Base-by-base conservation (phyloP, 2,329 filamentous ascomycete genomes). In the Tetracladium maxilliforme region DNA sequence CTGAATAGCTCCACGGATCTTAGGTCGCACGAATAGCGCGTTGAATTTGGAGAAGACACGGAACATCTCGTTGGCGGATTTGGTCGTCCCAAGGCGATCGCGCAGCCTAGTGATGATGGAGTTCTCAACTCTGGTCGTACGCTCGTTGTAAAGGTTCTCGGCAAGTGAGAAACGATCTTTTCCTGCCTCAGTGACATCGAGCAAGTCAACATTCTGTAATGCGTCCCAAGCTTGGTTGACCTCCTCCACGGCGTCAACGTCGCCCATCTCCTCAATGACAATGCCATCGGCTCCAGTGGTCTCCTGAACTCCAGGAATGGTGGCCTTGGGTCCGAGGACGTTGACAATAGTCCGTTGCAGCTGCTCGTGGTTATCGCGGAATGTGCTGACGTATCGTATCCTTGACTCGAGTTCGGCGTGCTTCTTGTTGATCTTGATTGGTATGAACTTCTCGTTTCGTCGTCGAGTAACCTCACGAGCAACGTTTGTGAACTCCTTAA, bases 11-110 rank as follows among this genome's bases (percentile, higher is more conserved):
- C 92, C 86, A 36, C 90, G 77, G 54, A 99, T 95, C 63, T 98
- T 98, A n/a, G 90, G 90, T 31, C 90, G 74, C 29, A 99, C 87
- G 40, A 99, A 92, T 16, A 99, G 73, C 3, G 90, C 90, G 47
- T 99, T 99, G 67, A 99, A 99, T 48, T 95, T 95, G 26, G 90
- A 95, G 49, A 98, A 98, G 33, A 99, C 90, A 27, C 92, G 80
- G 51, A 99, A 99, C 90, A 98, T 99, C 53, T 98, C 92, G 45
- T 92, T 95, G 20, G 90, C 90, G 33, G 84, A 93, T 61, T 92
- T 94, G 9, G 90, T 87, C 6, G 84, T 93, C 10, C 86, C 90
- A 28, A 98, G 65, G 30, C 90, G 79, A 51, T 98, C 90, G 42
- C 90, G 70, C 16, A 98, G 63, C 27, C 84, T 70, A 17, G 90